A percentile compares a stretch with the other conserved stretches of the same genome.
Evolutionary conservation across 305 asterid genomes (phyloP).

Genomic region (Ilex paraguariensis): DNA sequence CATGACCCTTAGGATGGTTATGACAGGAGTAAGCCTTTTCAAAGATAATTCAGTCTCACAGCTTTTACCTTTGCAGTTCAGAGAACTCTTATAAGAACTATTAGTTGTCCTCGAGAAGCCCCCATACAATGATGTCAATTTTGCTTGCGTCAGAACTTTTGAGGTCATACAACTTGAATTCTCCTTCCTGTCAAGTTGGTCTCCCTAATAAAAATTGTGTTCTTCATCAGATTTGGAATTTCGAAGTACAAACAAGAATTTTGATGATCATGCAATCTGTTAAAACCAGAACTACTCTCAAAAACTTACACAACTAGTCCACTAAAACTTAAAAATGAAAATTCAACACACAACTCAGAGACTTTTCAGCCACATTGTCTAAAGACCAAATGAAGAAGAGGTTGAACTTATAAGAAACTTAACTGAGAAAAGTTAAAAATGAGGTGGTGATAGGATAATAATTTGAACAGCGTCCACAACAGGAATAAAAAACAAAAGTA

Average conservation of each 20-base stretch:
- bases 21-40: conserved; percentile 31
- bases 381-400: not conserved
- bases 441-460: not conserved
- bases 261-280: not conserved
- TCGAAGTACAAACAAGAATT: conserved; percentile 4
- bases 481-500: not conserved
- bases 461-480: too few relatives aligned
- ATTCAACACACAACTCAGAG: too few relatives aligned
- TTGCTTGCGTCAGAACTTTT: conserved; percentile 51
- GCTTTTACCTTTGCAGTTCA: conserved; percentile 23
- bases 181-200: conserved; percentile 38
- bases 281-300: not conserved
- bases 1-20: conserved; percentile 27
- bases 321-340: not conserved
- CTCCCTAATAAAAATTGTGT: conserved; percentile 36
- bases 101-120: conserved; percentile 37
- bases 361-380: not conserved
- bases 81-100: conserved; percentile 4
- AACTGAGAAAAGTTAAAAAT: not conserved
- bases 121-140: conserved; percentile 55
- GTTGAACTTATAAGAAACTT: not conserved
- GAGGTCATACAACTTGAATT: conserved; percentile 28
- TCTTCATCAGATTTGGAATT: conserved; percentile 11
- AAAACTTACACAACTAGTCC: not conserved
- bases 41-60: conserved; percentile 43